These are phyloP conservation scores for Furcasterigmium sp. DNA, from an alignment of 2,329 filamentous ascomycete genomes.

Conservation along the genomic window DNA sequence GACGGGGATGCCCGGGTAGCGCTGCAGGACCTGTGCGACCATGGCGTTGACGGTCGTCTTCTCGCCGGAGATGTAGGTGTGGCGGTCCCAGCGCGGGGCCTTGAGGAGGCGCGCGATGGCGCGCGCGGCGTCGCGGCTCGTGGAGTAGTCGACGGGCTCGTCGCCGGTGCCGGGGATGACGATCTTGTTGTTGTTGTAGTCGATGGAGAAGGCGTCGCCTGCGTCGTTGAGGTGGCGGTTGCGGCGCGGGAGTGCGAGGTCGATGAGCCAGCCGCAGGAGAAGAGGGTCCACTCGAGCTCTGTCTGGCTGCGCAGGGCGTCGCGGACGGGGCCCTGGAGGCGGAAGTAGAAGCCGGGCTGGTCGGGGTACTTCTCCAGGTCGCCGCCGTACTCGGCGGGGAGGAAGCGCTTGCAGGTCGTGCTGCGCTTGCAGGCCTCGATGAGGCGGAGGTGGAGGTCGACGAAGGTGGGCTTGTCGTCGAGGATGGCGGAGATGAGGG, in stretches of 20 bases:
- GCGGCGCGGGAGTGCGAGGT: slow-evolving; percentile 8
- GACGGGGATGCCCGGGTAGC: background rate
- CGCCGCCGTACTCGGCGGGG: slow-evolving; percentile 13
- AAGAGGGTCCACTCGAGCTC: slow-evolving; percentile 13
- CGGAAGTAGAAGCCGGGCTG: slow-evolving; percentile 11
- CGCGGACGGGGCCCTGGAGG: slow-evolving; percentile 4
- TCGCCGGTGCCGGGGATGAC: slow-evolving; percentile 4
- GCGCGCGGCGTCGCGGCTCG: slow-evolving; percentile 6
- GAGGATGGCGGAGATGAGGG: slow-evolving; percentile 11
- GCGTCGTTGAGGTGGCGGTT: slow-evolving; percentile 8
- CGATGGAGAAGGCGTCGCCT: slow-evolving; percentile 6
- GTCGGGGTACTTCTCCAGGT: slow-evolving; percentile 9
- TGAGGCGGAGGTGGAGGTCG: slow-evolving; percentile 10
- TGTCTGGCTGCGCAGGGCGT: slow-evolving; percentile 5
- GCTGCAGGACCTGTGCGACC: background rate
- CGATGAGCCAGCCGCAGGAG: slow-evolving; percentile 9
- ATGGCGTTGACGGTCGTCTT: slow-evolving; percentile 5
- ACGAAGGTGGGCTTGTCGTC: slow-evolving; percentile 7
- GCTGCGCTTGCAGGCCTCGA: slow-evolving; percentile 10
- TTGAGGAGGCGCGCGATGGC: slow-evolving; percentile 7
- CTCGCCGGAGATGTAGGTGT: slow-evolving; percentile 9
- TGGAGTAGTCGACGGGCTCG: slow-evolving; percentile 5
- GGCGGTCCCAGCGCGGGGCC: slow-evolving; percentile 6
- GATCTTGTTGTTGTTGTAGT: slow-evolving; percentile 2
- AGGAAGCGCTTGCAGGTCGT: slow-evolving; percentile 12